A percentile compares a stretch with the other conserved stretches of the same genome.
Evolutionary conservation across 495 filamentous ascomycete genomes (phyloP).

Genomic region (Penicillium egyptiacum): DNA sequence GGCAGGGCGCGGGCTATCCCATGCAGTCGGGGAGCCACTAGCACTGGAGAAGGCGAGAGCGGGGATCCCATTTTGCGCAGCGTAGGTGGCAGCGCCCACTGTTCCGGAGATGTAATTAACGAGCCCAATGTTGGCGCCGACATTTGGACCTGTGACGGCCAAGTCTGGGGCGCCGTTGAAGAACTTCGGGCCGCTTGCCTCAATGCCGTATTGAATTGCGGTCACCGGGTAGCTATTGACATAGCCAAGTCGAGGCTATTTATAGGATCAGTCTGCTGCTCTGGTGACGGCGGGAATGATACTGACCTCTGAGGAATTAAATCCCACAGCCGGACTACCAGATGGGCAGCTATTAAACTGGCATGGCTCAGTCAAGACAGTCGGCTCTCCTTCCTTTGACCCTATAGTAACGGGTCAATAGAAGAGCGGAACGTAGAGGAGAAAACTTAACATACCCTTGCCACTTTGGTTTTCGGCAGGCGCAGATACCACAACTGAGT

Average conservation of each 20-base stretch:
- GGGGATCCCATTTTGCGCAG: conserved; percentile 55
- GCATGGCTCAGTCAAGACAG: conserved; percentile 45
- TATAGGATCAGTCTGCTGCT: neutral
- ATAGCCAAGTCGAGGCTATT: conserved; percentile 57
- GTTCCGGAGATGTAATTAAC: conserved; percentile 59
- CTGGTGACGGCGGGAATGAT: neutral
- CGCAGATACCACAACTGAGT: conserved; percentile 60
- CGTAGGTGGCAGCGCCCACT: conserved; percentile 59
- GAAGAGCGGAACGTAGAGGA: too few relatives aligned
- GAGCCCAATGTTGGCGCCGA: conserved; percentile 58
- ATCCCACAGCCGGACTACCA: conserved; percentile 52
- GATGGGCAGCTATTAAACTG: conserved; percentile 60
- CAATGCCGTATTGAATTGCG: conserved; percentile 62
- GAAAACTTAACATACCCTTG: conserved; percentile 40
- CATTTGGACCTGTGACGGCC: conserved; percentile 64
- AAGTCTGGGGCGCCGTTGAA: conserved; percentile 56
- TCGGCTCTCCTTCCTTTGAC: conserved; percentile 52
- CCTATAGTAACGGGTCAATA: conserved; percentile 30
- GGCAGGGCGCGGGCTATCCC: conserved; percentile 43
- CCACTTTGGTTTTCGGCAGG: conserved; percentile 67
- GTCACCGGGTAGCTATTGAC: conserved; percentile 70
- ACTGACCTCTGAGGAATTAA: conserved; percentile 48
- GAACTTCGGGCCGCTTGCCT: conserved; percentile 50
- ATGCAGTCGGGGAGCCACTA: conserved; percentile 51
- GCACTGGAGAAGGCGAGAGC: conserved; percentile 64